These are phyloP conservation scores for Boletus tomentosulus DNA, from an alignment of 768 basidiomycete genomes.

Conservation along the genomic window DNA sequence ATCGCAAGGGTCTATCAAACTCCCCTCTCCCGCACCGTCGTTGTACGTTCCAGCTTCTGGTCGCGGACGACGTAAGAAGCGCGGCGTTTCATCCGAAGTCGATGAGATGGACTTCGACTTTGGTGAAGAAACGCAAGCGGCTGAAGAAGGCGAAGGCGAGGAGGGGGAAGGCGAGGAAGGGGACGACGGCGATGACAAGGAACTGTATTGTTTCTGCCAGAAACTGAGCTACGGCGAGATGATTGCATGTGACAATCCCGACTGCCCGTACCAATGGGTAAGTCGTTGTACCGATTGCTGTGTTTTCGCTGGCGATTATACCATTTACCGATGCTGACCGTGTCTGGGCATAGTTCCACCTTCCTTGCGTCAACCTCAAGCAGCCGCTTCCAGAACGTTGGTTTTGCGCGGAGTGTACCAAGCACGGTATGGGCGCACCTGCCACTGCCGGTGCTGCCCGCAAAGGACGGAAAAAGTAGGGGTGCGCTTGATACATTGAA, in stretches of 20 bases:
- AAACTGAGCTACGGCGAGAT: slow-evolving; percentile 64
- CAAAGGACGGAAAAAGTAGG: slow-evolving; percentile 41
- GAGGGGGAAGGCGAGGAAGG: slow-evolving; percentile 41
- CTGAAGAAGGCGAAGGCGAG: slow-evolving; percentile 31
- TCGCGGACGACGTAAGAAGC: slow-evolving; percentile 34
- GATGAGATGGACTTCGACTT: slow-evolving; percentile 34
- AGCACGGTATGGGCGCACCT: slow-evolving; percentile 33
- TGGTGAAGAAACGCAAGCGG: slow-evolving; percentile 27
- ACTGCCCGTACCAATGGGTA: slow-evolving; percentile 60
- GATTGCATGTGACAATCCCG: slow-evolving; percentile 60
- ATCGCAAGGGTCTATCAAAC: slow-evolving; percentile 30
- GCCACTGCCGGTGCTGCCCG: slow-evolving; percentile 26
- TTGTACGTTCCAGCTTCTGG: slow-evolving; percentile 24
- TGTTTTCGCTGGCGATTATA: neutral
- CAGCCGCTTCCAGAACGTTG: slow-evolving; percentile 53
- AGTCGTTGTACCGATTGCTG: slow-evolving; percentile 23
- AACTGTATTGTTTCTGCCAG: slow-evolving; percentile 60
- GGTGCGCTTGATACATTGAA: neutral
- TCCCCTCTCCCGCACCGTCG: slow-evolving; percentile 34
- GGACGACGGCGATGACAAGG: slow-evolving; percentile 55
- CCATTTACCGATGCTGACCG: slow-evolving; percentile 7
- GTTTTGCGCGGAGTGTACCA: slow-evolving; percentile 56
- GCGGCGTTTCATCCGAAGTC: slow-evolving; percentile 33
- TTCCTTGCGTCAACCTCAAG: slow-evolving; percentile 55
- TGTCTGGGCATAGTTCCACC: slow-evolving; percentile 47